phyloP scores from a whole-genome alignment of 1,284 basidiomycete genomes.

The Marasmius tenuissimus region DNA sequence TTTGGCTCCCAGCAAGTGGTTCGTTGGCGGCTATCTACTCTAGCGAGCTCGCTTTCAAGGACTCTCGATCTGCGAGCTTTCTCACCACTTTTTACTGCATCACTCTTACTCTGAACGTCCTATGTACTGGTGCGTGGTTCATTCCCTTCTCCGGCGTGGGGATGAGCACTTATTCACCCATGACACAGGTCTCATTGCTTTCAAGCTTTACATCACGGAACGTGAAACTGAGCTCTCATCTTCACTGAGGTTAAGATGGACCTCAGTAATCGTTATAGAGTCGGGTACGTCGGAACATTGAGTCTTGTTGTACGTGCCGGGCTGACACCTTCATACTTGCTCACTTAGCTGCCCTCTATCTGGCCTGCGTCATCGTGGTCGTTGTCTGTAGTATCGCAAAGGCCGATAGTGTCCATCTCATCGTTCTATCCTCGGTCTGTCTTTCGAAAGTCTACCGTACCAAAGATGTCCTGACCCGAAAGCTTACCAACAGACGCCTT shows the following conservation, averaged over 20 bases:
- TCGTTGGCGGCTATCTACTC: background rate
- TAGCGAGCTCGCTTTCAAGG: background rate
- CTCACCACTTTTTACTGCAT: constrained; percentile 9
- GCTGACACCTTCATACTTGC: background rate
- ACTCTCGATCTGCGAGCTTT: constrained; percentile 1
- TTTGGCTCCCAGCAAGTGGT: constrained; percentile 1
- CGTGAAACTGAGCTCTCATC: constrained; percentile 1
- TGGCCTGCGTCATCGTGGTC: constrained; percentile 5
- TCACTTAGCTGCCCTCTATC: constrained; percentile 8
- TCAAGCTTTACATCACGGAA: constrained; percentile 3
- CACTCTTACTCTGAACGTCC: constrained; percentile 8
- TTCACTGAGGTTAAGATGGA: constrained; percentile 5
- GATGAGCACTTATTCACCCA: background rate
- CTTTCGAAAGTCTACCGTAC: too few species aligned
- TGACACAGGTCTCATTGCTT: constrained; percentile 7
- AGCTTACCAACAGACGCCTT: too few species aligned
- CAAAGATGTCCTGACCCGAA: too few species aligned
- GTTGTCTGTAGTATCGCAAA: constrained; percentile 3
- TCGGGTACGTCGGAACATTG: constrained; percentile 1
- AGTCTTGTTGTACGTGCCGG: too few species aligned
- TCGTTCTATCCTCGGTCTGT: too few species aligned
- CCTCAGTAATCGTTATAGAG: constrained; percentile 9
- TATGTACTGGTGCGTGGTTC: constrained; percentile 8
- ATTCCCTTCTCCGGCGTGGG: background rate
- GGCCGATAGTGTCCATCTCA: background rate